Evolutionary conservation across 176 grass and related monocot species (phyloP).

Genomic region (Canna indica): DNA sequence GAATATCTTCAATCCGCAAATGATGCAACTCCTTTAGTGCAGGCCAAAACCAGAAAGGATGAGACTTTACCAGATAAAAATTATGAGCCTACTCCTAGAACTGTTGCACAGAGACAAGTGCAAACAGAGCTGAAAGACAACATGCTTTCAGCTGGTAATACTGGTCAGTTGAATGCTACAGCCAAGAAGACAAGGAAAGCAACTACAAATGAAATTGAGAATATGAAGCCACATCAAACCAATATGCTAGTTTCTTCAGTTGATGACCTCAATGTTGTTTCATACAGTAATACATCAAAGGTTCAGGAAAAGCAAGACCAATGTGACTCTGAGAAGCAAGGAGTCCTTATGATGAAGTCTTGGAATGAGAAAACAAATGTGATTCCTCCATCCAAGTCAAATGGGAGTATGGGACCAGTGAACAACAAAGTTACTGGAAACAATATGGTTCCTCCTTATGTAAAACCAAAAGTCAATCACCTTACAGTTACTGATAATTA

Average conservation of each 20-base stretch:
- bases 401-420: conserved; percentile 8
- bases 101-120: background rate
- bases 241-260: background rate
- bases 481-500: conserved; percentile 6
- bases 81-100: background rate
- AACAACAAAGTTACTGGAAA: conserved; percentile 22
- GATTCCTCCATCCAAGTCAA: conserved; percentile 21
- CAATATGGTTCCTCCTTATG: conserved; percentile 69
- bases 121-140: conserved; percentile 59
- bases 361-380: conserved; percentile 25
- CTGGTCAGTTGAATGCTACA: conserved; percentile 13
- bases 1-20: conserved; percentile 5
- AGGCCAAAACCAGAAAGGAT: background rate
- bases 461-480: conserved; percentile 33
- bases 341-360: conserved; percentile 26
- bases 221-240: conserved; percentile 18
- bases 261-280: background rate
- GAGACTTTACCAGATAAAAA: conserved; percentile 18
- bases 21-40: conserved; percentile 21
- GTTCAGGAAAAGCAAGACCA: background rate
- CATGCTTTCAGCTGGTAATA: conserved; percentile 44
- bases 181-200: conserved; percentile 39
- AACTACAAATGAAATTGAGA: conserved; percentile 30
- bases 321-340: conserved; percentile 34
- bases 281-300: background rate